Conservation (phyloP, 2,329 filamentous ascomycete genomes). For the Albifimbria verrucaria region DNA sequence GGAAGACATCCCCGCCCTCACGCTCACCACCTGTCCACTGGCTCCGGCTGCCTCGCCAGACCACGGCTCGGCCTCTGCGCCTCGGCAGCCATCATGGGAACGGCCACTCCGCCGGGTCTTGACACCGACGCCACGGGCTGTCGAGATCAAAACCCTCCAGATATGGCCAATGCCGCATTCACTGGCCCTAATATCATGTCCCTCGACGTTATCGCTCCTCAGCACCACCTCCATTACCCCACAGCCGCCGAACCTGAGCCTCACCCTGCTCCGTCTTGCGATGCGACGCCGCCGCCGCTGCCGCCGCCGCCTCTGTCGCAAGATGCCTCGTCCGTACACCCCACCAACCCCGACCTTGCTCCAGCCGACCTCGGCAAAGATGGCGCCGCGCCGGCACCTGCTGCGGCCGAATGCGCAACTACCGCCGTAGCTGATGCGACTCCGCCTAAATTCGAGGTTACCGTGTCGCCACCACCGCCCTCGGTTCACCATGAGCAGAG, state of each 20-base stretch:
- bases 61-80: not conserved
- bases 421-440: too few species aligned
- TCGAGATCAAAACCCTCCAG: not conserved
- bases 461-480: too few species aligned
- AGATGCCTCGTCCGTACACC: too few species aligned
- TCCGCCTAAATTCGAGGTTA: too few species aligned
- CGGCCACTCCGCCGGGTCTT: not conserved
- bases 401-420: too few species aligned
- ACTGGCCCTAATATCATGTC: not conserved
- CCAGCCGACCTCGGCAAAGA: too few species aligned
- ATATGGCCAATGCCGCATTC: not conserved
- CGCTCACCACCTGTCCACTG: not conserved
- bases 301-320: not conserved
- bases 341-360: too few species aligned
- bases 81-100: not conserved
- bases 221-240: not conserved
- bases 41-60: not conserved
- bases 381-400: too few species aligned
- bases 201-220: not conserved
- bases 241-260: not conserved
- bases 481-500: too few species aligned
- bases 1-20: not conserved
- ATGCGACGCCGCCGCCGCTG: not conserved
- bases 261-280: not conserved
- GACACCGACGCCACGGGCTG: not conserved